Evolutionary conservation across 2,329 filamentous ascomycete genomes (phyloP).

Genomic region (Seiridium cupressi): DNA sequence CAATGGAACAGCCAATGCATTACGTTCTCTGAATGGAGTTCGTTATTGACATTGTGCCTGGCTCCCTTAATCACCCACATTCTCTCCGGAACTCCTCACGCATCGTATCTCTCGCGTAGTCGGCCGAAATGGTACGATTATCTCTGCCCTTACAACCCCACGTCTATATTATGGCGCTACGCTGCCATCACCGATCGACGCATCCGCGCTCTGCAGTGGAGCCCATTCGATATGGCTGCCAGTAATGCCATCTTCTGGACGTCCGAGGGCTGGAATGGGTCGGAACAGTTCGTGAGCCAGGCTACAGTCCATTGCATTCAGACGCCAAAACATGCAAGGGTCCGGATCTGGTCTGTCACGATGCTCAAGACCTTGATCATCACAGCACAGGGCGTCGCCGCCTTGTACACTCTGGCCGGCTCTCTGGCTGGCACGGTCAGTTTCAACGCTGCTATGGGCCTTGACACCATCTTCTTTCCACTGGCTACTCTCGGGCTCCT

Average conservation of each 20-base stretch:
- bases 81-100: constrained; percentile 19
- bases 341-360: constrained; percentile 14
- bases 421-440: neutral
- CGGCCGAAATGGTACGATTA: constrained; percentile 27
- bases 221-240: constrained; percentile 22
- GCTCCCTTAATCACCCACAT: constrained; percentile 31
- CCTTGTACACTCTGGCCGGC: constrained; percentile 1
- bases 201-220: constrained; percentile 27
- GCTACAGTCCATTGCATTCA: constrained; percentile 13
- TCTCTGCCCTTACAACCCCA: constrained; percentile 31
- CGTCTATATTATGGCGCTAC: constrained; percentile 35
- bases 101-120: constrained; percentile 15
- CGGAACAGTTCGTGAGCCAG: constrained; percentile 22
- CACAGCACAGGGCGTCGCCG: constrained; percentile 18
- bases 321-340: constrained; percentile 13
- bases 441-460: constrained; percentile 6
- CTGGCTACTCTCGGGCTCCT: constrained; percentile 7
- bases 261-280: constrained; percentile 29
- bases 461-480: constrained; percentile 10
- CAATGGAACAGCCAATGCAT: constrained; percentile 5
- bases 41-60: constrained; percentile 27
- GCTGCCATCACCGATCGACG: constrained; percentile 31
- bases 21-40: constrained; percentile 26
- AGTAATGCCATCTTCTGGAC: constrained; percentile 34
- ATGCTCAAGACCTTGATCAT: constrained; percentile 20